Conservation (phyloP, 140 eudicot genomes). For the Stevia rebaudiana region DNA sequence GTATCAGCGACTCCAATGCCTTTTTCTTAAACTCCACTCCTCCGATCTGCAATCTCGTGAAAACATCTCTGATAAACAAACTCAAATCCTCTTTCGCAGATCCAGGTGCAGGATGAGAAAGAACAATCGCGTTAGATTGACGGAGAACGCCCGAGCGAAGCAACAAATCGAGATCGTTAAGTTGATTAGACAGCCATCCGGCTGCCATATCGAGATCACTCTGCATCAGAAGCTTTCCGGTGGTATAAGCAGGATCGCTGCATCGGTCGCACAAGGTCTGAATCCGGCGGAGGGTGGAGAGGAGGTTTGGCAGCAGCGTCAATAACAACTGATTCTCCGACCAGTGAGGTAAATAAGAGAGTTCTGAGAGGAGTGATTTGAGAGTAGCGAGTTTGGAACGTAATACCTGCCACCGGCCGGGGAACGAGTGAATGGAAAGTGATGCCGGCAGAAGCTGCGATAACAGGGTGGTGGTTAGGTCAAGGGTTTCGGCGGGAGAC, state of each 20-base stretch:
- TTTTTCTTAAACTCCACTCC: constrained; percentile 61
- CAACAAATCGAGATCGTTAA: constrained; percentile 57
- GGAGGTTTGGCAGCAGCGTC: constrained; percentile 48
- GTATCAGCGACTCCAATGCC: constrained; percentile 62
- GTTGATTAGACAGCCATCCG: constrained; percentile 61
- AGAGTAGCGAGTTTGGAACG: constrained; percentile 52
- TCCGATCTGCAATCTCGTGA: constrained; percentile 76
- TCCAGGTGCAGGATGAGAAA: constrained; percentile 52
- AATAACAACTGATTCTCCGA: constrained; percentile 54
- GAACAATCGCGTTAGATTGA: constrained; percentile 67
- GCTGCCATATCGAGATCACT: constrained; percentile 90
- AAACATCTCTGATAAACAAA: constrained; percentile 58
- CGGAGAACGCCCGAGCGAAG: constrained; percentile 82
- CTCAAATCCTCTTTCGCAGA: constrained; percentile 55
- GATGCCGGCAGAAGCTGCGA: constrained; percentile 46
- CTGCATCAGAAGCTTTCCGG: constrained; percentile 82
- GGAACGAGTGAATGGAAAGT: constrained; percentile 50
- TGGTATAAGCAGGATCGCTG: constrained; percentile 24
- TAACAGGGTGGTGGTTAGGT: constrained; percentile 34
- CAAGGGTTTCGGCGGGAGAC: constrained; percentile 45
- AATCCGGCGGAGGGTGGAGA: constrained; percentile 58
- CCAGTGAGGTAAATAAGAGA: constrained; percentile 67
- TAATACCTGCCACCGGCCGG: constrained; percentile 60
- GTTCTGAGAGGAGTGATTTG: constrained; percentile 47
- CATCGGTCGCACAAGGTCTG: constrained; percentile 45